These are phyloP conservation scores for Botrytis porri DNA, from an alignment of 2,329 filamentous ascomycete genomes.

Conservation along the genomic window DNA sequence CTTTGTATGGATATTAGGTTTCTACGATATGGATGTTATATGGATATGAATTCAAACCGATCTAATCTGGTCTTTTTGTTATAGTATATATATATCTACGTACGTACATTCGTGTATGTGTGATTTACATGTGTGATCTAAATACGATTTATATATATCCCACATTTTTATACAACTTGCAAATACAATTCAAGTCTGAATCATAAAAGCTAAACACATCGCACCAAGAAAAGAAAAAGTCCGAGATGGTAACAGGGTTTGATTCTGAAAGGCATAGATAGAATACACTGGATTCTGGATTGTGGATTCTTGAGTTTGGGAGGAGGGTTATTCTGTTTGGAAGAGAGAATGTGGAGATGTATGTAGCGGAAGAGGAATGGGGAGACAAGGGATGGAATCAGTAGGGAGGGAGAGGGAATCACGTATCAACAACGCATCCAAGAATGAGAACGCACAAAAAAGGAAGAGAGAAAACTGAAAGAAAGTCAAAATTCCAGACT, in stretches of 20 bases:
- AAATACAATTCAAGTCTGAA: too few relatives aligned
- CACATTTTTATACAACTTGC: too few relatives aligned
- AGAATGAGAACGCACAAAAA: neutral
- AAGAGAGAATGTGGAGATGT: neutral
- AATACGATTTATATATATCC: too few relatives aligned
- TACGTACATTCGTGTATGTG: too few relatives aligned
- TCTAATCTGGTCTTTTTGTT: too few relatives aligned
- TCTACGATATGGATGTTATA: too few relatives aligned
- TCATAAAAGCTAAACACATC: neutral
- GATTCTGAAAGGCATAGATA: rapidly evolving
- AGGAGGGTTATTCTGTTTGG: neutral
- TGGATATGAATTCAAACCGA: too few relatives aligned
- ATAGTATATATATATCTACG: too few relatives aligned
- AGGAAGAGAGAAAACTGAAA: neutral
- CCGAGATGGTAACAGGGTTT: neutral
- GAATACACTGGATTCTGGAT: rapidly evolving
- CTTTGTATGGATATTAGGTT: too few relatives aligned
- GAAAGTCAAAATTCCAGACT: neutral
- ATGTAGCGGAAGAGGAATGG: neutral
- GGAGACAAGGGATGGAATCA: neutral
- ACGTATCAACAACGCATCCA: neutral
- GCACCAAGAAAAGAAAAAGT: too few relatives aligned
- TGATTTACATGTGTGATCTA: too few relatives aligned
- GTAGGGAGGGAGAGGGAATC: neutral
- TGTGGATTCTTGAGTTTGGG: neutral